These are phyloP conservation scores for Cladosporium oxysporum DNA, from an alignment of 2,329 filamentous ascomycete genomes.

Conservation along the genomic window DNA sequence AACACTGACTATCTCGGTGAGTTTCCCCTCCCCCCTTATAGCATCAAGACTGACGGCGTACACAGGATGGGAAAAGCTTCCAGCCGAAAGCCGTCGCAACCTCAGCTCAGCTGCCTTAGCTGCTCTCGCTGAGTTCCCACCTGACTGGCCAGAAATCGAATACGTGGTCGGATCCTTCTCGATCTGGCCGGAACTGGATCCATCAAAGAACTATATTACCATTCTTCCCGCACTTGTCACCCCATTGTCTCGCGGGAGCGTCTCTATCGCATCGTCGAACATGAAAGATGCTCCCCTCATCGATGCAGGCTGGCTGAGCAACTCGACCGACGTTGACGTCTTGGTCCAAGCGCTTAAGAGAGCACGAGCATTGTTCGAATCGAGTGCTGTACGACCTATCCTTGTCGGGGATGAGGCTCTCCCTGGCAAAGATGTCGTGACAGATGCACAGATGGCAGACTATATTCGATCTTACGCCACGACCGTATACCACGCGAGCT, in stretches of 20 bases:
- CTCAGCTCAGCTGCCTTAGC: constrained; percentile 12
- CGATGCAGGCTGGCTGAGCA: constrained; percentile 40
- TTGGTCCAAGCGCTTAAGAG: constrained; percentile 38
- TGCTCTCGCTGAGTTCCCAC: constrained; percentile 28
- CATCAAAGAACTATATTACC: constrained; percentile 37
- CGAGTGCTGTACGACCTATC: neutral
- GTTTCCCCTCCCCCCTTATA: constrained; percentile 24
- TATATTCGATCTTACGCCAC: neutral
- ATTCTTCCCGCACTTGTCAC: constrained; percentile 36
- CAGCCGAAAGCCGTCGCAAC: constrained; percentile 12
- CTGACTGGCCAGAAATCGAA: constrained; percentile 41
- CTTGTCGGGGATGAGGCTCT: constrained; percentile 26
- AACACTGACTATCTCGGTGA: constrained; percentile 7
- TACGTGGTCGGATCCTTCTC: constrained; percentile 23
- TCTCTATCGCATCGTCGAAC: constrained; percentile 36
- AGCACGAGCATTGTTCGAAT: constrained; percentile 29
- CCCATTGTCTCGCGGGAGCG: constrained; percentile 39
- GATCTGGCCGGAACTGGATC: constrained; percentile 27
- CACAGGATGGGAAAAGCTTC: constrained; percentile 9
- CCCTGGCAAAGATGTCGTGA: constrained; percentile 28
- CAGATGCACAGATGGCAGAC: neutral
- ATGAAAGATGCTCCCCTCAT: constrained; percentile 35
- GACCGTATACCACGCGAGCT: neutral
- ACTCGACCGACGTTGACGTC: constrained; percentile 36
- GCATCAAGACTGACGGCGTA: neutral